Percentiles rank a stretch among this genome's conserved stretches.
These are phyloP conservation scores for Camelina laxa DNA, from an alignment of 345 rosid species.

Conservation along the genomic window DNA sequence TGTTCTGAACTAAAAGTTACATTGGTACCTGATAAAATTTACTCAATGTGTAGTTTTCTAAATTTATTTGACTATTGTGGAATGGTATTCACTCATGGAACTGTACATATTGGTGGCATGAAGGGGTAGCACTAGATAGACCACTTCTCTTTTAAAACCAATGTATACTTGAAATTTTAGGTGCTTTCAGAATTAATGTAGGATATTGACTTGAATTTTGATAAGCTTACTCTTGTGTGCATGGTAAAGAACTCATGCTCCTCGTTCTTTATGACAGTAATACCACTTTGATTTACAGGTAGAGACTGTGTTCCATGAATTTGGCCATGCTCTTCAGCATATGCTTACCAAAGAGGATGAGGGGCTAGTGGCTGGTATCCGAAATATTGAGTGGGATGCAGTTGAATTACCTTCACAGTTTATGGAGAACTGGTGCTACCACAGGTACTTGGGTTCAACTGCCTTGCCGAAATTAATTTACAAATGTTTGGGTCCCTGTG, in stretches of 20 bases:
- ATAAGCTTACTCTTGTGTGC: constrained; percentile 4
- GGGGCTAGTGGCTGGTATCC: constrained; percentile 89
- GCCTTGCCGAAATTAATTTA: not conserved
- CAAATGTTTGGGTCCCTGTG: not conserved
- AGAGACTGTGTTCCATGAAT: constrained; percentile 97
- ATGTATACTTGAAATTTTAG: constrained; percentile 8
- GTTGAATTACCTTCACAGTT: constrained; percentile 97
- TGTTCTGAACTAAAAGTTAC: not conserved
- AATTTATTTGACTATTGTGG: constrained; percentile 1
- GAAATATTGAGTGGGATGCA: constrained; percentile 97
- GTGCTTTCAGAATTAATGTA: not conserved
- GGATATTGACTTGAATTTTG: constrained; percentile 23
- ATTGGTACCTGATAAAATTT: not conserved
- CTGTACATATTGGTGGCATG: constrained; percentile 17
- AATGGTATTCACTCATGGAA: constrained; percentile 6
- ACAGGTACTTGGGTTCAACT: constrained; percentile 56
- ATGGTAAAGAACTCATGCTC: constrained; percentile 24
- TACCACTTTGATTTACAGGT: constrained; percentile 56
- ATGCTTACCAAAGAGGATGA: constrained; percentile 96
- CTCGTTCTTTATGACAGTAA: not conserved
- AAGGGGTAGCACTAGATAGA: constrained; percentile 24
- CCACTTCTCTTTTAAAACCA: not conserved
- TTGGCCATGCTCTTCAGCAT: constrained; percentile 98
- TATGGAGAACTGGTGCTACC: constrained; percentile 99
- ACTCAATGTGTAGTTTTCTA: not conserved